Evolutionary conservation across 345 rosid species (phyloP).

Genomic region (Acer yangbiense): DNA sequence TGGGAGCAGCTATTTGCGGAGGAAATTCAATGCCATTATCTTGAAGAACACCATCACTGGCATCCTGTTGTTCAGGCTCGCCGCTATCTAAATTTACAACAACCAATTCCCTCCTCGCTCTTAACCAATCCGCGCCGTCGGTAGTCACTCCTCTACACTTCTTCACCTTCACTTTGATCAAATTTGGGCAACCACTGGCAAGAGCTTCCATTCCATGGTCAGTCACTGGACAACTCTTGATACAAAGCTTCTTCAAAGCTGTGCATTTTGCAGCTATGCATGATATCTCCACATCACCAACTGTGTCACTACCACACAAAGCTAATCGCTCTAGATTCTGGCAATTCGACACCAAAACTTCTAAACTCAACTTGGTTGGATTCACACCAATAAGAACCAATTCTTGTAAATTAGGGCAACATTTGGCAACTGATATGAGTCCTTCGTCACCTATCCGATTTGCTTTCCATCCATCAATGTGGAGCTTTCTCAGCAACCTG

Average conservation of each 20-base stretch:
- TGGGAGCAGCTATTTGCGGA: conserved; percentile 40
- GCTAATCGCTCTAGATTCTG: conserved; percentile 69
- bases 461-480: conserved; percentile 76
- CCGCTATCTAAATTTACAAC: conserved; percentile 63
- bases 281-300: conserved; percentile 63
- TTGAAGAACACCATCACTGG: conserved; percentile 53
- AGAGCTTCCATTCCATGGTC: conserved; percentile 73
- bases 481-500: conserved; percentile 67
- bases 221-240: conserved; percentile 68
- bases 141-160: conserved; percentile 74
- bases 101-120: conserved; percentile 47
- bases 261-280: conserved; percentile 70
- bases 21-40: conserved; percentile 55
- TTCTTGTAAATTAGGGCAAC: conserved; percentile 68
- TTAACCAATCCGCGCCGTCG: conserved; percentile 54
- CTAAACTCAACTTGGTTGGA: conserved; percentile 59
- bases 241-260: conserved; percentile 75
- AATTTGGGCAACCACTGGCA: conserved; percentile 71
- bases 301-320: conserved; percentile 73
- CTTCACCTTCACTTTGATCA: conserved; percentile 82
- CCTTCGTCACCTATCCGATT: conserved; percentile 75
- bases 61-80: conserved; percentile 52
- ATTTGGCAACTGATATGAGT: conserved; percentile 53
- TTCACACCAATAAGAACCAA: conserved; percentile 73
- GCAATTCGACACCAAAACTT: conserved; percentile 61